Base-by-base conservation (phyloP, 345 rosid genomes). In the Heritiera littoralis region DNA sequence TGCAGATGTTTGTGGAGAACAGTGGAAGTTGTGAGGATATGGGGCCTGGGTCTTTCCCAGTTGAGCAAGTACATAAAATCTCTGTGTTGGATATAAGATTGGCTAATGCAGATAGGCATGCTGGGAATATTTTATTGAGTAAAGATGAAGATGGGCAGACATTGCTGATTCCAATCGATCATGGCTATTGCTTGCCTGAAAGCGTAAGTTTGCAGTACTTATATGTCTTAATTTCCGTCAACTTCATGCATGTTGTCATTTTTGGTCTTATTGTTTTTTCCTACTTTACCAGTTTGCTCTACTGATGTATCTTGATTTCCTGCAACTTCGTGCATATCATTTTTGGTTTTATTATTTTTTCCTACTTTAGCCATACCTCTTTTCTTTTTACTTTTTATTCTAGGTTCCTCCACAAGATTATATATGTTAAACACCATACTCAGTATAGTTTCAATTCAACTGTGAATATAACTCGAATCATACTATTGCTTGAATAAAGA, bases 161-260 rank as follows among this genome's bases (percentile, higher is more conserved):
- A 28, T 84, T 77, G 80, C 89, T 94, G 78, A 81, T 87, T 79
- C 98, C 98, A 15, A 91, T 94, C 43, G 97, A 94, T 79, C 98
- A 94, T 86, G 98, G 98, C n/a, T 94, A 94, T 79, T 92, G 97
- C 86, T 84, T 94, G 83, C 98, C 98, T 64, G 91, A 91, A 77
- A 92, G 84, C 20, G 98, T 94, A 80, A 90, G 96, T 35, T 0
- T 77, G 5, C 49, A 49, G 15, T 46, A 28, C 45, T 72, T 2
- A 15, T 70, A 40, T 67, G 11, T 73, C 70, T 4, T 64, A n/a
- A 59, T 48, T 66, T 51, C 45, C 45, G 30, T 45, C 45, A 30
- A 79, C 20, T 60, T 75, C 56, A 45, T 75, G 28, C 35, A 38
- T 41, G 63, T 40, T 41, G 61, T 55, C 51, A 32, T 61, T n/a